A percentile compares a stretch with the other conserved stretches of the same genome.
phyloP scores from a whole-genome alignment of 495 filamentous ascomycete species.

The Penicillium flavigenum region DNA sequence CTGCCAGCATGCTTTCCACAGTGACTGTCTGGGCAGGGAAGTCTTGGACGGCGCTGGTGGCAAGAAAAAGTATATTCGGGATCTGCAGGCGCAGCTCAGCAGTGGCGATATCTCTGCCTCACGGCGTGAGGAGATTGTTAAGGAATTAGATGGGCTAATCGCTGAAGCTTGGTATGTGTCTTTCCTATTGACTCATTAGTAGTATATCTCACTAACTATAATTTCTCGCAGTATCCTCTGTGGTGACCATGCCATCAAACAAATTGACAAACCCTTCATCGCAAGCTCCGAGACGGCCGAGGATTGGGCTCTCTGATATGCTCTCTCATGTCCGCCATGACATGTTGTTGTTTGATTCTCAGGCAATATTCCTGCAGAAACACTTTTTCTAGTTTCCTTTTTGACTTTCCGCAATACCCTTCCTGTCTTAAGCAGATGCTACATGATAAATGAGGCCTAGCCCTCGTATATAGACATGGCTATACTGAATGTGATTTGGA shows the following conservation, averaged over 20 bases:
- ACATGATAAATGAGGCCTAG: constrained; percentile 1
- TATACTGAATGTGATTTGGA: constrained; percentile 5
- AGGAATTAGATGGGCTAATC: constrained; percentile 84
- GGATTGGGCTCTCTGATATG: constrained; percentile 76
- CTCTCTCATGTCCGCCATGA: neutral
- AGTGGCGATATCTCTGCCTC: constrained; percentile 63
- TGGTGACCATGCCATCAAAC: constrained; percentile 88
- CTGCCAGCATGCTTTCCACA: constrained; percentile 96
- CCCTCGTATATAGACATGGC: constrained; percentile 9
- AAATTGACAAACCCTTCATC: constrained; percentile 91
- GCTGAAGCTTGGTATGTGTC: constrained; percentile 71
- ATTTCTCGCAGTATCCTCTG: constrained; percentile 63
- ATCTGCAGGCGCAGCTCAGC: constrained; percentile 77
- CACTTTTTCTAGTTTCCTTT: neutral
- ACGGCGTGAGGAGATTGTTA: constrained; percentile 77
- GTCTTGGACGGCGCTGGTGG: constrained; percentile 73
- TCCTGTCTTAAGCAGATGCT: constrained; percentile 10
- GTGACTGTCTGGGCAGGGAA: constrained; percentile 81
- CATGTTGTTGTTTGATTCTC: neutral
- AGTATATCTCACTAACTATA: constrained; percentile 13
- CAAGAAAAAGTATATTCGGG: constrained; percentile 76
- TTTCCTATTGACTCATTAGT: neutral
- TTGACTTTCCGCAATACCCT: constrained; percentile 22
- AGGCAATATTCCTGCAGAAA: neutral
- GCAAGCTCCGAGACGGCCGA: constrained; percentile 63